phyloP scores from a whole-genome alignment of 768 basidiomycete species.

The Nidularia sp. region DNA sequence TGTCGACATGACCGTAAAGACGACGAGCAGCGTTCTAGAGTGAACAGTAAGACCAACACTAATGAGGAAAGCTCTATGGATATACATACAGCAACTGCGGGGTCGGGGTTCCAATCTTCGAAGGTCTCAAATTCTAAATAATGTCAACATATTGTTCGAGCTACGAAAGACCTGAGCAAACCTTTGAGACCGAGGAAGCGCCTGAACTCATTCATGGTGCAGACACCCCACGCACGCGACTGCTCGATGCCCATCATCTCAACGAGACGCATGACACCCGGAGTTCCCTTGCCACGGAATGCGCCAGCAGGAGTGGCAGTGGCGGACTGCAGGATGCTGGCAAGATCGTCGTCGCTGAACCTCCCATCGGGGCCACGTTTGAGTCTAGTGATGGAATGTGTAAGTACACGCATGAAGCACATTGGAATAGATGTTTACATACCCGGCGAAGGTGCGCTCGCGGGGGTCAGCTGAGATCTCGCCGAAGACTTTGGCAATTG shows the following conservation, averaged over 20 bases:
- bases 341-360: conserved; percentile 52
- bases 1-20: conserved; percentile 27
- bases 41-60: background rate
- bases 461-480: conserved; percentile 16
- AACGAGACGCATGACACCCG: conserved; percentile 40
- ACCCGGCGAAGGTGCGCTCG: conserved; percentile 46
- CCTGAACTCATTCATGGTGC: conserved; percentile 56
- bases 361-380: conserved; percentile 38
- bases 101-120: conserved; percentile 52
- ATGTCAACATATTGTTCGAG: background rate
- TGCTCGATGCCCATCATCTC: conserved; percentile 57
- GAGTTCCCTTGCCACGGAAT: conserved; percentile 45
- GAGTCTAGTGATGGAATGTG: conserved; percentile 24
- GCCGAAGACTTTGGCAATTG: conserved; percentile 11
- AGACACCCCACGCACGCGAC: conserved; percentile 50
- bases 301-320: conserved; percentile 42
- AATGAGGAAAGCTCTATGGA: conserved; percentile 30
- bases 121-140: conserved; percentile 36
- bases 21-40: conserved; percentile 17
- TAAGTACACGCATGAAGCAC: background rate
- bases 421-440: conserved; percentile 4
- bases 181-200: conserved; percentile 43
- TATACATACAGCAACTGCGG: conserved; percentile 36
- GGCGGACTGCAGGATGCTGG: conserved; percentile 38
- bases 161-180: conserved; percentile 9